These are phyloP conservation scores for Apiotrichum sp. DNA, from an alignment of 1,284 basidiomycete species.

Conservation along the genomic window DNA sequence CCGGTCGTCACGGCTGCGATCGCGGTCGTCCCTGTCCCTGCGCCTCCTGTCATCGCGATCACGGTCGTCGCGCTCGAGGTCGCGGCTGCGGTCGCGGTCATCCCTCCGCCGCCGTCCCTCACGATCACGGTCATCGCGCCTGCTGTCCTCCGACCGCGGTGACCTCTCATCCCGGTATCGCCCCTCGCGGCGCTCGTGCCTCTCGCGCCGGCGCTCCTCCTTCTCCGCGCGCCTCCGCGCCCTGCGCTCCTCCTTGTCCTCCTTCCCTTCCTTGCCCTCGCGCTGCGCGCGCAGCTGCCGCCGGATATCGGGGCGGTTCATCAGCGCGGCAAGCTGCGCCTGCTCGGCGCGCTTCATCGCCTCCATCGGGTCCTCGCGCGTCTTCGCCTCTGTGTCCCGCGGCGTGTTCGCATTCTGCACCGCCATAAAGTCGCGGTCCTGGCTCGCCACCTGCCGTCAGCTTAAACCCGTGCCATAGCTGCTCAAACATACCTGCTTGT, in stretches of 20 bases:
- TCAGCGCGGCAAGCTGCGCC: slow-evolving; percentile 78
- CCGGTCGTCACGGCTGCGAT: slow-evolving; percentile 10
- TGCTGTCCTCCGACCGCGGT: background rate
- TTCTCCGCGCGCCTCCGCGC: slow-evolving; percentile 58
- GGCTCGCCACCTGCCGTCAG: slow-evolving; percentile 60
- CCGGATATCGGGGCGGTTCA: slow-evolving; percentile 84
- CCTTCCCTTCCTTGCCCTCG: slow-evolving; percentile 52
- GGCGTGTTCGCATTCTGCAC: slow-evolving; percentile 86
- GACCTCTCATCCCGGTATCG: slow-evolving; percentile 7
- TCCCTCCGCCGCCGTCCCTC: slow-evolving; percentile 6
- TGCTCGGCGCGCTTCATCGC: slow-evolving; percentile 98
- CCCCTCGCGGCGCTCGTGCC: slow-evolving; percentile 8
- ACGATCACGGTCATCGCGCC: no score
- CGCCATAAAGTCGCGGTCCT: slow-evolving; percentile 84
- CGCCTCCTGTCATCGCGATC: slow-evolving; percentile 24
- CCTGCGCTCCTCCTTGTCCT: slow-evolving; percentile 57
- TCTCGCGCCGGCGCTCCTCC: slow-evolving; percentile 24
- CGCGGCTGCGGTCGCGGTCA: background rate
- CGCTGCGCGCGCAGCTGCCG: slow-evolving; percentile 71
- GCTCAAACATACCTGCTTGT: slow-evolving; percentile 65
- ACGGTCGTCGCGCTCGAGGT: slow-evolving; percentile 23
- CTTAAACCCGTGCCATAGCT: background rate
- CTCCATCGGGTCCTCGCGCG: slow-evolving; percentile 90
- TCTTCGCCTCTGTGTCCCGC: slow-evolving; percentile 84
- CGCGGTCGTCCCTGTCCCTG: background rate